Percentiles rank a stretch among this genome's conserved stretches.
phyloP scores from a whole-genome alignment of 352 stramenopile species.

The Halophytophthora batemanensis region DNA sequence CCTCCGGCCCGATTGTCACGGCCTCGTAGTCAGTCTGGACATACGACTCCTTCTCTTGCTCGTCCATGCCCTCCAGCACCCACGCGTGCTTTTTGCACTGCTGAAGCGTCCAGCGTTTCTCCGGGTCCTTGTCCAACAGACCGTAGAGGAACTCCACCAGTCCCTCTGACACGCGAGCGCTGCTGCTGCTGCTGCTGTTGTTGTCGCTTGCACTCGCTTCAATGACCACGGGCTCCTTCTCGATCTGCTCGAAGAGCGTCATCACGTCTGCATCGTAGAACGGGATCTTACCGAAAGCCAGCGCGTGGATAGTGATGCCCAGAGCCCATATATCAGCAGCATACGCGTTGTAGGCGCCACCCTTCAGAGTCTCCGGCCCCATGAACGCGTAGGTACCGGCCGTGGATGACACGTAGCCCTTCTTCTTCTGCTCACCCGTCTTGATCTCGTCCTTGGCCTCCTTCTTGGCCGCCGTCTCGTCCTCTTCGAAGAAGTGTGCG shows the following conservation, averaged over 20 bases:
- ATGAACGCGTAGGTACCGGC: slow-evolving; percentile 86
- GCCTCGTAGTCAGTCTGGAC: slow-evolving; percentile 43
- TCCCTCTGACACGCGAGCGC: slow-evolving; percentile 27
- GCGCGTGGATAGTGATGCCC: slow-evolving; percentile 78
- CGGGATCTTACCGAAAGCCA: slow-evolving; percentile 77
- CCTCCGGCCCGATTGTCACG: slow-evolving; percentile 56
- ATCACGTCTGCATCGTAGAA: slow-evolving; percentile 84
- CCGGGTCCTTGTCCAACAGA: slow-evolving; percentile 71
- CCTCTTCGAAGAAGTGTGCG: slow-evolving; percentile 77
- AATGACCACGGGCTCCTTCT: slow-evolving; percentile 47
- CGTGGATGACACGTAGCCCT: slow-evolving; percentile 73
- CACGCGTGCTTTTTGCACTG: slow-evolving; percentile 71
- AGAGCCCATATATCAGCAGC: slow-evolving; percentile 86
- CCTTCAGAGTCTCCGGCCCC: slow-evolving; percentile 76
- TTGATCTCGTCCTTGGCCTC: slow-evolving; percentile 8
- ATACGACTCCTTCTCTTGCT: slow-evolving; percentile 37
- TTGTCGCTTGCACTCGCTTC: slow-evolving; percentile 26
- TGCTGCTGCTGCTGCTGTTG: slow-evolving; percentile 2
- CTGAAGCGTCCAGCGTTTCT: slow-evolving; percentile 63
- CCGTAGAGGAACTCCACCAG: slow-evolving; percentile 50
- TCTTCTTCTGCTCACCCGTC: slow-evolving; percentile 38
- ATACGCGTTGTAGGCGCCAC: slow-evolving; percentile 76
- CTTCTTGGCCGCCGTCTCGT: slow-evolving; percentile 26
- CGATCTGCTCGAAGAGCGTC: slow-evolving; percentile 82
- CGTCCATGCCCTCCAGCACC: slow-evolving; percentile 55